Percentiles rank a stretch among this genome's conserved stretches.
phyloP scores from a whole-genome alignment of 768 basidiomycete species.

The Termitomyces sp. region DNA sequence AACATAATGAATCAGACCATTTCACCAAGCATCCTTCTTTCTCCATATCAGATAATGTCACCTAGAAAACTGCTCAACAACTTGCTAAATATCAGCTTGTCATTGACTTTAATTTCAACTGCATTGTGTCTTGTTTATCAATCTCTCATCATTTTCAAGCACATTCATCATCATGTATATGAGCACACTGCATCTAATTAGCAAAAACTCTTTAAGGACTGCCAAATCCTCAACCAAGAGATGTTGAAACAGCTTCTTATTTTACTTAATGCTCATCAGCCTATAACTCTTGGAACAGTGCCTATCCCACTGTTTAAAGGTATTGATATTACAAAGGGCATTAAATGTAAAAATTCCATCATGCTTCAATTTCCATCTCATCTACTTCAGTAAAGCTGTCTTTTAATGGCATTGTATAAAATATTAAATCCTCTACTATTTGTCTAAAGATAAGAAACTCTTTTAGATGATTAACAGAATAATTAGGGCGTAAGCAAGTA shows the following conservation, averaged over 20 bases:
- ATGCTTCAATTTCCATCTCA: background rate
- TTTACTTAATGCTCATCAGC: background rate
- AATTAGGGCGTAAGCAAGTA: background rate
- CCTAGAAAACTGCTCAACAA: background rate
- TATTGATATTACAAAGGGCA: background rate
- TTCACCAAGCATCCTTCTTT: background rate
- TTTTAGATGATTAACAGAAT: background rate
- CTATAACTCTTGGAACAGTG: background rate
- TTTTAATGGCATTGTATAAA: background rate
- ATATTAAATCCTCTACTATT: no score
- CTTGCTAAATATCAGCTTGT: background rate
- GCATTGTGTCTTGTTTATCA: background rate
- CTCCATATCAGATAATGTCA: background rate
- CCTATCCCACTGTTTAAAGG: background rate
- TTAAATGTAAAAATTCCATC: background rate
- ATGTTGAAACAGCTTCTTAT: background rate
- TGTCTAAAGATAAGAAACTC: background rate
- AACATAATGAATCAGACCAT: no score
- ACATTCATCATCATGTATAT: background rate
- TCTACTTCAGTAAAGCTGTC: background rate
- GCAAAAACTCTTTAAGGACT: background rate
- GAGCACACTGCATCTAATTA: background rate
- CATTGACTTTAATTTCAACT: background rate
- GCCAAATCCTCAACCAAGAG: background rate
- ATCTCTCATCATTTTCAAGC: background rate